Percentiles rank a stretch among this genome's conserved stretches.
These are phyloP conservation scores for Pogostemon cablin DNA, from an alignment of 257 asterid species.

Conservation along the genomic window DNA sequence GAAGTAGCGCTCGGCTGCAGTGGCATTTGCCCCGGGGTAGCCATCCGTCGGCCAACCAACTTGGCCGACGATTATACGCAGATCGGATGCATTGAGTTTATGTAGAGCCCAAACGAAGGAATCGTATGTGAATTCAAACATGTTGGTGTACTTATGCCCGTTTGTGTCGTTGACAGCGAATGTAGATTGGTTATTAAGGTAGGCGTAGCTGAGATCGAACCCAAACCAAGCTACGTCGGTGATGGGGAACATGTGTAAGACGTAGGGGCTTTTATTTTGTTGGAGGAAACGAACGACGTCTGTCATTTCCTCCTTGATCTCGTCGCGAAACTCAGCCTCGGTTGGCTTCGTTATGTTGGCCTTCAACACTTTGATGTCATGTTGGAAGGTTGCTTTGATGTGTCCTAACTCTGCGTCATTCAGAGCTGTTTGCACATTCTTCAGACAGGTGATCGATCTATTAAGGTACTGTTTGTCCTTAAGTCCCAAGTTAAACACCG, in stretches of 20 bases:
- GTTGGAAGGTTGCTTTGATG: slow-evolving; percentile 24
- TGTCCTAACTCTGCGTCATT: slow-evolving; percentile 12
- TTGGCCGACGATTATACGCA: slow-evolving; percentile 27
- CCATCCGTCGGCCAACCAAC: slow-evolving; percentile 67
- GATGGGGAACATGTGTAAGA: slow-evolving; percentile 33
- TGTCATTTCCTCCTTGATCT: slow-evolving; percentile 21
- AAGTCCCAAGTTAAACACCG: background rate
- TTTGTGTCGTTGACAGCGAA: slow-evolving; percentile 16
- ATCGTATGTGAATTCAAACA: slow-evolving; percentile 41
- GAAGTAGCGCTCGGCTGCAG: slow-evolving; percentile 41
- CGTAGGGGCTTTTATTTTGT: slow-evolving; percentile 23
- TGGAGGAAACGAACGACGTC: background rate
- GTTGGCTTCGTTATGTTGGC: slow-evolving; percentile 41
- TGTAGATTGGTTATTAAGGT: slow-evolving; percentile 27
- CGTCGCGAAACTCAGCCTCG: slow-evolving; percentile 39
- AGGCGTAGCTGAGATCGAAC: slow-evolving; percentile 34
- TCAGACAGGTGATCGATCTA: background rate
- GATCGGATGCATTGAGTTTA: slow-evolving; percentile 19
- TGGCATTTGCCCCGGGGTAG: slow-evolving; percentile 23
- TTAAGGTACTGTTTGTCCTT: fast-evolving
- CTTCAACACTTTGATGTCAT: background rate
- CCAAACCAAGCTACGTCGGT: fast-evolving
- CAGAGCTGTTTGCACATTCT: slow-evolving; percentile 8
- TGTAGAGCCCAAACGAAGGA: slow-evolving; percentile 42
- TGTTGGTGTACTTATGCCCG: slow-evolving; percentile 38